Base-by-base conservation (phyloP, 306 rosid species). In the Fagus sylvatica region DNA sequence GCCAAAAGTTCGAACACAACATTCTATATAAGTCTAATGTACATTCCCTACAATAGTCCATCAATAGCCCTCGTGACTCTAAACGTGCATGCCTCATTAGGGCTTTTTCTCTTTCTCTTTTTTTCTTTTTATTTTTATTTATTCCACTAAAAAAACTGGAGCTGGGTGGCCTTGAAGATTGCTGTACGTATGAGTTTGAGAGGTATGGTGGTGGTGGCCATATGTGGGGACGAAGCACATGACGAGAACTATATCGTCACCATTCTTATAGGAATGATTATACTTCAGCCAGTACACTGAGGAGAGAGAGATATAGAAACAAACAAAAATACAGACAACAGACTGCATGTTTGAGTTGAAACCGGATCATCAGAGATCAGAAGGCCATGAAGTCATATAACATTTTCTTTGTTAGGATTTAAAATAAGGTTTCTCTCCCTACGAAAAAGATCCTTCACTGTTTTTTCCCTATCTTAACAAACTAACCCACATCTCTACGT, bases 401-500 rank as follows among this genome's bases (percentile, higher is more conserved):
- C 76, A 76, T 82, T 88, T 89, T 87, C 96, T 73, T 83, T 87
- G 79, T 88, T 87, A 56, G 88, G 86, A 42, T 79, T 80, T 74
- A 36, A 78, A 77, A 75, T 81, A 67, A 86, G 85, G 93, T 87
- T 88, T 84, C 86, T 73, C 88, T 83, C 76, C 81, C 74, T 86
- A 89, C 89, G 91, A 89, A 87, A 89, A 89, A 87, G 89, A 89
- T 89, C 86, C 89, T 81, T 84, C 51, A 54, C 89, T 66, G 70
- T 74, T 84, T 71, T 76, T 83, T 75, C 33, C 84, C 80, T 57
- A 48, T 42, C 70, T 22, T 75, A 80, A 78, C 84, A 49, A 87
- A 81, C 85, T 55, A 15, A 49, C 28, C 28, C 28, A 3, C 65
- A 69, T 34, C 15, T 68, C 37, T 32, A 76, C n/a, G 71, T 66